phyloP scores from a whole-genome alignment of 257 asterid genomes.

The Asclepias syriaca region DNA sequence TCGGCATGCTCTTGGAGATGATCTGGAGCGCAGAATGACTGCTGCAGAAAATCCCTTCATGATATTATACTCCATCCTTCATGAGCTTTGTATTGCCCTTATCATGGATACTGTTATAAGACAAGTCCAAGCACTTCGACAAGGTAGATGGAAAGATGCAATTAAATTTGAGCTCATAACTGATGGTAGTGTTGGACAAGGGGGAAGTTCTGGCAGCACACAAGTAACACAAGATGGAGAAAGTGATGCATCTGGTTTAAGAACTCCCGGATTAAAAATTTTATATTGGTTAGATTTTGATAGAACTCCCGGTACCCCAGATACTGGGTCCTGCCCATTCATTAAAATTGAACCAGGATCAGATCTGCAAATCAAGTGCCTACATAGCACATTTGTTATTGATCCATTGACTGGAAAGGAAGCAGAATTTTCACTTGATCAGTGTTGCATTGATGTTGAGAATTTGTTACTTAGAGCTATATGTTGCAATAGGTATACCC shows the following conservation, averaged over 20 bases:
- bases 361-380: constrained; percentile 85
- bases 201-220: constrained; percentile 40
- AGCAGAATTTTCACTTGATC: constrained; percentile 73
- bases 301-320: constrained; percentile 57
- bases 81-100: constrained; percentile 91
- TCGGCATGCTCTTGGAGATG: constrained; percentile 94
- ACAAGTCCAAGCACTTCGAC: constrained; percentile 87
- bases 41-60: constrained; percentile 77
- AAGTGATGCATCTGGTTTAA: constrained; percentile 60
- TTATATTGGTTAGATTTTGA: constrained; percentile 93
- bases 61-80: constrained; percentile 73
- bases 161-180: constrained; percentile 94
- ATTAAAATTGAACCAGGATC: constrained; percentile 88
- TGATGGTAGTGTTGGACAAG: constrained; percentile 76
- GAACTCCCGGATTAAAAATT: constrained; percentile 93
- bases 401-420: constrained; percentile 84
- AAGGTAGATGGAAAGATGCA: constrained; percentile 97
- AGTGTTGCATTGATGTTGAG: constrained; percentile 84
- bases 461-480: constrained; percentile 82
- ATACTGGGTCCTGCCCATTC: constrained; percentile 62
- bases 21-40: constrained; percentile 98
- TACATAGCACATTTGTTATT: constrained; percentile 82
- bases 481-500: constrained; percentile 80
- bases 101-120: constrained; percentile 94
- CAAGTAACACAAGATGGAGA: constrained; percentile 77